Evolutionary conservation across 2,329 filamentous ascomycete species (phyloP).

Genomic region (Hymenoscyphus fraxineus): DNA sequence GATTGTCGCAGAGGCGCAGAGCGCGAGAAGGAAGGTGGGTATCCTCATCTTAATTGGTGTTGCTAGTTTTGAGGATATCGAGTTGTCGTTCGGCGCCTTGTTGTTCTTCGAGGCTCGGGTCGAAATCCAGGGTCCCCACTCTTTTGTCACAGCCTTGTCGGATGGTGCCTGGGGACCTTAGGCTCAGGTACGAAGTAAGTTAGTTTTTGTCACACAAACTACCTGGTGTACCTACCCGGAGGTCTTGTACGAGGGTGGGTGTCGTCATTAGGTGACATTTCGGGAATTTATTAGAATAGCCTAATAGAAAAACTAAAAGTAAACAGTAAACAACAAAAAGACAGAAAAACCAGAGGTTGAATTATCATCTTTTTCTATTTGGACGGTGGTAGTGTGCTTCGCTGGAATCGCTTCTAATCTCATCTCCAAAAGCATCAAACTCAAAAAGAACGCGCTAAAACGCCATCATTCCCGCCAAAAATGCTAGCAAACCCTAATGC

Average conservation of each 20-base stretch:
- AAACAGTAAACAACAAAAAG: too few relatives aligned
- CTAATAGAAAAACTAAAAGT: too few relatives aligned
- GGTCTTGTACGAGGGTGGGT: too few relatives aligned
- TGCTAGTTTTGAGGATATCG: neutral
- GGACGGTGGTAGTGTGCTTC: too few relatives aligned
- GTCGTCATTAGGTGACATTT: too few relatives aligned
- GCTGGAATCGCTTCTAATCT: neutral
- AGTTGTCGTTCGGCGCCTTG: neutral
- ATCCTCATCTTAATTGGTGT: slow-evolving; percentile 31
- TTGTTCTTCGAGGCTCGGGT: too few relatives aligned
- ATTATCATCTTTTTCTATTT: too few relatives aligned
- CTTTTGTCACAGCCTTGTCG: neutral
- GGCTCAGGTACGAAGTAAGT: neutral
- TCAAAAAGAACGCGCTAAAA: slow-evolving; percentile 10
- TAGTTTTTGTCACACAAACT: neutral
- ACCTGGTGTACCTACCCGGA: too few relatives aligned
- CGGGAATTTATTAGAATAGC: too few relatives aligned
- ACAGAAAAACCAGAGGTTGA: too few relatives aligned
- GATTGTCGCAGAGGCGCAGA: slow-evolving; percentile 30
- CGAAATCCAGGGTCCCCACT: neutral
- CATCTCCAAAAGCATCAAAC: neutral
- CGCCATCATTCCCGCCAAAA: slow-evolving; percentile 20
- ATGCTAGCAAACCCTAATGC: slow-evolving; percentile 15
- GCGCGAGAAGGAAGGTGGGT: slow-evolving; percentile 42
- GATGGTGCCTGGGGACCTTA: neutral